Evolutionary conservation across 192 early-diverging fungal species (phyloP), one percentile per base, ranked within the genome.

Genomic region (Backusella westeae): DNA sequence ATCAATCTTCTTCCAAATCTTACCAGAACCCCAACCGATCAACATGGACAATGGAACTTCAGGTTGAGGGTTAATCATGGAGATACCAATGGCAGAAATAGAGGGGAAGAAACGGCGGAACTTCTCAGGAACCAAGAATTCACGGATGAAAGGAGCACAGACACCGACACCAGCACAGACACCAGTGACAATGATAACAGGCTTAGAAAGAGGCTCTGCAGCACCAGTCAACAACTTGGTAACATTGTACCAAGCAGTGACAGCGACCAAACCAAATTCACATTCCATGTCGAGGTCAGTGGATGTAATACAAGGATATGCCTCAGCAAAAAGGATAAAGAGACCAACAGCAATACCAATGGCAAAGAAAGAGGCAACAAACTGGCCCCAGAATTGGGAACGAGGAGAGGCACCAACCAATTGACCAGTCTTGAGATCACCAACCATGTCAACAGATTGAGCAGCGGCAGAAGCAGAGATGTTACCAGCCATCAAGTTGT

Each of bases 351-450:
- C 69, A 72, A 91, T 84, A 66, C 79, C 83, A 75, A 90, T 82
- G 42, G 89, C 87, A 75, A 89, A 84, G 78, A 86, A 77, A 23
- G 90, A 87, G 26, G 88, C 91, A 38, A 90, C 71, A 67, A 91
- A 71, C 69, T 92, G 91, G 32, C 90, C 91, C 53, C 79, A 78
- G 83, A 92, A 87, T 77, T 92, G 90, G 35, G 91, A 86, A n/a
- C 80, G 76, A 41, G 91, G 91, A 15, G 88, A 85, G 10, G 91
- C 91, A 71, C 85, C 83, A 32, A 93, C 72, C 59, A 92, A 73
- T 41, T 92, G 88, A 67, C 81, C 91, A 66, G 91, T 92, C 80
- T 92, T 92, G 52, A 92, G 79, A 81, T 92, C 91, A 49, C 90
- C 85, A 72, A 92, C 87, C 91, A 92, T 92, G 72, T 92, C 91